A percentile compares a stretch with the other conserved stretches of the same genome.
Evolutionary conservation across 208 protist species (phyloP).

Genomic region (Balamuthia mandrillaris): DNA sequence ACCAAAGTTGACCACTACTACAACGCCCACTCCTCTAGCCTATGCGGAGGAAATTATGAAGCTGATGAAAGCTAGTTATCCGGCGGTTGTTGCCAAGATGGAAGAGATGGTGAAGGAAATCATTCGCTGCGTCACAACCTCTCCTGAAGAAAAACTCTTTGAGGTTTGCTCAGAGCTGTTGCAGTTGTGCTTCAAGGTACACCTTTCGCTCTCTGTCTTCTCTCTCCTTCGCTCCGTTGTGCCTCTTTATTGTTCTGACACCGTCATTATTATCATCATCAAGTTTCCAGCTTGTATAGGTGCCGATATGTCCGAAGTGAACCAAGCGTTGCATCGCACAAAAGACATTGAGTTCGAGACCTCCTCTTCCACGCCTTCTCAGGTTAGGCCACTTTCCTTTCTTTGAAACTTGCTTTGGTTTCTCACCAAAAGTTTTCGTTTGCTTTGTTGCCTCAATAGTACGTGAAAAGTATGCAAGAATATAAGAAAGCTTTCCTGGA

Average conservation of each 20-base stretch:
- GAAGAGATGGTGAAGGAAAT: conserved; percentile 28
- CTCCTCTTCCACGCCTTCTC: not conserved
- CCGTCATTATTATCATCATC: too few relatives aligned
- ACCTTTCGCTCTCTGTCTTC: too few relatives aligned
- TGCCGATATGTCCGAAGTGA: too few relatives aligned
- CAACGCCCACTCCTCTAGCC: not conserved
- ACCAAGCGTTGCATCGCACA: not conserved
- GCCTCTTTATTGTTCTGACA: too few relatives aligned
- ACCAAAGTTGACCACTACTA: not conserved
- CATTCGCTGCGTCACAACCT: not conserved
- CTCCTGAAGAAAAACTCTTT: not conserved
- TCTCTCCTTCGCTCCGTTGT: too few relatives aligned
- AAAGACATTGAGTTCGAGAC: not conserved
- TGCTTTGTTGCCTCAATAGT: not conserved
- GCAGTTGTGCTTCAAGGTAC: too few relatives aligned
- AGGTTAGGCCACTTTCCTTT: not conserved
- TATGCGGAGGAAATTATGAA: not conserved
- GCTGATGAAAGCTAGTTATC: not conserved
- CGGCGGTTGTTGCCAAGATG: conserved; percentile 3
- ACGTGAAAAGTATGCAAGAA: not conserved
- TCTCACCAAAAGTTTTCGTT: not conserved
- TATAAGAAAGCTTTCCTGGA: not conserved
- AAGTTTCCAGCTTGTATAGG: too few relatives aligned
- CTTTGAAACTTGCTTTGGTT: not conserved
- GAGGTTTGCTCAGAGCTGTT: too few relatives aligned